Evolutionary conservation across 805 yeast genomes (phyloP).

Genomic region (Ogataea chonburiensis): DNA sequence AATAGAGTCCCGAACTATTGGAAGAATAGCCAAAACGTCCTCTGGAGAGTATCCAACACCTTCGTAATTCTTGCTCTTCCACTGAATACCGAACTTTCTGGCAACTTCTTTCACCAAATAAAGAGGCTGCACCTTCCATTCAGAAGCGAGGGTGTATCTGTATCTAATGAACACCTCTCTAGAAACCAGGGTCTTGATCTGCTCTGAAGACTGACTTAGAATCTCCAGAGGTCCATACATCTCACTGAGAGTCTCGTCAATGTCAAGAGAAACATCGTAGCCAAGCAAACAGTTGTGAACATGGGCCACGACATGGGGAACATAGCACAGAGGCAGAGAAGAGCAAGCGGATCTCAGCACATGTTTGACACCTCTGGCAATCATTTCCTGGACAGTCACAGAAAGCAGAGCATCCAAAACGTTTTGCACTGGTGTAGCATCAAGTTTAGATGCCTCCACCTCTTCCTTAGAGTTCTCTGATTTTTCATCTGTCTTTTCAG

Average conservation of each 20-base stretch:
- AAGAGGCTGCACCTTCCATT: constrained; percentile 46
- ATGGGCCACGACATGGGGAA: constrained; percentile 62
- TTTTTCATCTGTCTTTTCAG: constrained; percentile 33
- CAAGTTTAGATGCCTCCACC: constrained; percentile 35
- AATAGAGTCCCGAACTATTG: constrained; percentile 70
- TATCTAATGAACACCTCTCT: constrained; percentile 59
- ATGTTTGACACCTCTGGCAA: constrained; percentile 80
- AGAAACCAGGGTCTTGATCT: constrained; percentile 45
- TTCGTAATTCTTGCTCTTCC: constrained; percentile 53
- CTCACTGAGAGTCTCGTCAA: constrained; percentile 40
- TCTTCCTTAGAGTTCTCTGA: constrained; percentile 32
- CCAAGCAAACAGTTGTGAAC: constrained; percentile 74
- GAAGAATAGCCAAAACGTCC: constrained; percentile 69
- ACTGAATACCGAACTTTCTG: constrained; percentile 80
- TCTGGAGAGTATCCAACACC: constrained; percentile 51
- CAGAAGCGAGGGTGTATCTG: constrained; percentile 53
- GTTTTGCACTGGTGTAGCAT: constrained; percentile 42
- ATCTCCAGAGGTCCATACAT: constrained; percentile 47
- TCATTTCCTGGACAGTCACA: constrained; percentile 62
- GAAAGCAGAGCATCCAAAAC: constrained; percentile 47
- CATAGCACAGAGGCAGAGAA: constrained; percentile 50
- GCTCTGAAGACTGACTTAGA: constrained; percentile 41
- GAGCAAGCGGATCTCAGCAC: constrained; percentile 51
- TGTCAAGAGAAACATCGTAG: constrained; percentile 38
- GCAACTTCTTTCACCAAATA: constrained; percentile 69